A percentile compares a stretch with the other conserved stretches of the same genome.
These are phyloP conservation scores for Dacryopinax primogenitus DNA, from an alignment of 768 basidiomycete species.

Conservation along the genomic window DNA sequence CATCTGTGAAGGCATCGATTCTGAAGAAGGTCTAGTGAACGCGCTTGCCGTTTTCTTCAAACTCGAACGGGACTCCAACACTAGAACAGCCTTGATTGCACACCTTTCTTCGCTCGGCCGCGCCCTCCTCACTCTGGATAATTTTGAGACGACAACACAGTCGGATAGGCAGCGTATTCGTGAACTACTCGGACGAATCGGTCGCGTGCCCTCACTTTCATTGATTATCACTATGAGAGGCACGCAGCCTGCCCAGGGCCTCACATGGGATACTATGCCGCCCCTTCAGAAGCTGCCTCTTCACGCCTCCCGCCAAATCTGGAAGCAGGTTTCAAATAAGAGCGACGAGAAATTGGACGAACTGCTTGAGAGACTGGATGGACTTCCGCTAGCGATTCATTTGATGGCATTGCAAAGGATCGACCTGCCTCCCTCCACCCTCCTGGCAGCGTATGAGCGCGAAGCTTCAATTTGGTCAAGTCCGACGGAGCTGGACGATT, in stretches of 20 bases:
- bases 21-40: background rate
- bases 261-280: background rate
- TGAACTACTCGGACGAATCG: slow-evolving; percentile 21
- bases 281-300: background rate
- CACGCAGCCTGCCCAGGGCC: background rate
- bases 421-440: background rate
- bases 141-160: background rate
- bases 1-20: background rate
- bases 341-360: slow-evolving; percentile 11
- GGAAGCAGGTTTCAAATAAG: slow-evolving; percentile 19
- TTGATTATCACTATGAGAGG: slow-evolving; percentile 30
- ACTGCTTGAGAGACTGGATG: background rate
- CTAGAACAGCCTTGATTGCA: background rate
- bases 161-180: background rate
- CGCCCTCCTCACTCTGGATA: background rate
- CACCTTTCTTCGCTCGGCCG: background rate
- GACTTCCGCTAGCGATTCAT: background rate
- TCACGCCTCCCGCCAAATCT: slow-evolving; percentile 21
- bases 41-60: background rate
- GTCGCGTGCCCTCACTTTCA: slow-evolving; percentile 22
- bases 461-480: background rate
- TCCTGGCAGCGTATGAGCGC: background rate
- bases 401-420: background rate
- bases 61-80: background rate
- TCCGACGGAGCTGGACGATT: background rate